Evolutionary conservation across 106 monocot species (phyloP).

Genomic region (Triglochin maritima): DNA sequence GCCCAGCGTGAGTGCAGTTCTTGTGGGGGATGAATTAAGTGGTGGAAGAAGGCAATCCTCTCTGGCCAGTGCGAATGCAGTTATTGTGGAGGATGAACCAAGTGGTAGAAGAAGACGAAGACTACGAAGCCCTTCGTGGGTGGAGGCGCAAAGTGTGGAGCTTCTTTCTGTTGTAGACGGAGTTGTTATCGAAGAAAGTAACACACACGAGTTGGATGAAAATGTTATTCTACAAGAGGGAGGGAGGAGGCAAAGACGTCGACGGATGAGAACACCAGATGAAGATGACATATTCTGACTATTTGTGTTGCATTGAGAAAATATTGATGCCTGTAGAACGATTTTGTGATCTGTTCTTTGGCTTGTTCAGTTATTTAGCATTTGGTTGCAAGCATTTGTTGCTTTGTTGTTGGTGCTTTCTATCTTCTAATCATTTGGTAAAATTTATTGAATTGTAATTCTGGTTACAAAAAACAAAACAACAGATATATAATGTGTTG

Average conservation of each 20-base stretch:
- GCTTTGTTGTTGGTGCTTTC: neutral
- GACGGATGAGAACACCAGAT: neutral
- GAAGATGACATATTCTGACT: neutral
- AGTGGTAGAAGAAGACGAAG: neutral
- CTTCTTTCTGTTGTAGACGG: neutral
- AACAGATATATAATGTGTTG: too few species aligned
- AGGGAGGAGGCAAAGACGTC: neutral
- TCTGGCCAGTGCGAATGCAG: too few species aligned
- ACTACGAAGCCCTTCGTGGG: neutral
- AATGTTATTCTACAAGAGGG: neutral
- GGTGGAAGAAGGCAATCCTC: too few species aligned
- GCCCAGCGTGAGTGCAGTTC: too few species aligned
- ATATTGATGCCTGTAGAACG: too few species aligned
- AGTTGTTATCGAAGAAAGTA: neutral
- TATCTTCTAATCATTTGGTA: neutral
- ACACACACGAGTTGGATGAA: neutral
- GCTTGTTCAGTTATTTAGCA: neutral
- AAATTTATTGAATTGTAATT: too few species aligned
- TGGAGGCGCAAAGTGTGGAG: neutral
- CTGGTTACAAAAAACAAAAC: too few species aligned
- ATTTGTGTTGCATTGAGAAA: too few species aligned
- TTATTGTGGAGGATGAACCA: constrained; percentile 3
- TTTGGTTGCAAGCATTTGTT: neutral
- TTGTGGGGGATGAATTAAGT: too few species aligned
- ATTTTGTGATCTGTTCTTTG: neutral